These are phyloP conservation scores for Lentinula edodes DNA, from an alignment of 768 basidiomycete genomes.

Conservation along the genomic window DNA sequence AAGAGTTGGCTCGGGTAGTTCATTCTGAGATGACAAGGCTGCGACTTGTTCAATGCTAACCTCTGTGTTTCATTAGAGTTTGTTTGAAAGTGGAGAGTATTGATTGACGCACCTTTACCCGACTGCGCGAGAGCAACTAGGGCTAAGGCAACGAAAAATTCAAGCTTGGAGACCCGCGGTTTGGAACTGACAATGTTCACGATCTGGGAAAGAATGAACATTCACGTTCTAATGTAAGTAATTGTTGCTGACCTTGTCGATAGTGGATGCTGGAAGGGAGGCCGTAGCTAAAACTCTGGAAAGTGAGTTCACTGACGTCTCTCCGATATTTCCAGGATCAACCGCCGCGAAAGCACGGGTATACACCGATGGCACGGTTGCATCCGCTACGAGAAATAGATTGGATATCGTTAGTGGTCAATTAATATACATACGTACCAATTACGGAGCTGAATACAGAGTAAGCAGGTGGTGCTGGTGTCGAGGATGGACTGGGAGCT, in stretches of 20 bases:
- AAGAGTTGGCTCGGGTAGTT: slow-evolving; percentile 68
- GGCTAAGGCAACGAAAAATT: slow-evolving; percentile 89
- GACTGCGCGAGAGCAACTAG: slow-evolving; percentile 83
- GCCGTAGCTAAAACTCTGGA: slow-evolving; percentile 79
- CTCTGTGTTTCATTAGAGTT: slow-evolving; percentile 37
- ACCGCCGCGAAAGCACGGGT: slow-evolving; percentile 66
- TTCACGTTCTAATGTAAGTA: neutral
- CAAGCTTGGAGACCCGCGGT: slow-evolving; percentile 76
- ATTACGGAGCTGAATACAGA: slow-evolving; percentile 64
- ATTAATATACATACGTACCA: slow-evolving; percentile 33
- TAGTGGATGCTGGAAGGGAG: slow-evolving; percentile 70
- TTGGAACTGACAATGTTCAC: slow-evolving; percentile 83
- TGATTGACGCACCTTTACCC: slow-evolving; percentile 53
- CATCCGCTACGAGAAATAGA: slow-evolving; percentile 49
- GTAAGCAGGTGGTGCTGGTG: slow-evolving; percentile 45
- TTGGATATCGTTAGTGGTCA: neutral
- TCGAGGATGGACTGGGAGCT: slow-evolving; percentile 65
- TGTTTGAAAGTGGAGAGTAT: neutral
- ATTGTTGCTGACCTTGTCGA: slow-evolving; percentile 60
- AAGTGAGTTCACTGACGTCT: slow-evolving; percentile 77
- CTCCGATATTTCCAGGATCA: slow-evolving; percentile 65
- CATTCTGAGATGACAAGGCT: slow-evolving; percentile 69
- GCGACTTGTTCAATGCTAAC: slow-evolving; percentile 75
- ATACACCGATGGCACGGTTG: slow-evolving; percentile 76
- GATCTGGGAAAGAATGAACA: slow-evolving; percentile 46